Conservation (phyloP, 1,284 basidiomycete species). For the Phaffia rhodozyma region DNA sequence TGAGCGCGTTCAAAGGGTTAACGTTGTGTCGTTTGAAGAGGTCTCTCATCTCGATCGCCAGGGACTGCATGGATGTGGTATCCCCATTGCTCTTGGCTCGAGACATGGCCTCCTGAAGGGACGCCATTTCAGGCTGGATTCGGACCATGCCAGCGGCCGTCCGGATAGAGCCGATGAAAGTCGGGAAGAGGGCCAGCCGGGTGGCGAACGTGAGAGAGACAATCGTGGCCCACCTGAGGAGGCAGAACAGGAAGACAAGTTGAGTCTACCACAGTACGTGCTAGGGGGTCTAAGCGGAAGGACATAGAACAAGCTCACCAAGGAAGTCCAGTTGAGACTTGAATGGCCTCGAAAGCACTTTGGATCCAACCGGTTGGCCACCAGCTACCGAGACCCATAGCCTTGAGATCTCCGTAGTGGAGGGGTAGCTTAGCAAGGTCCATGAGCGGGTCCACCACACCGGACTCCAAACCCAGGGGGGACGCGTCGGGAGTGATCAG, state of each 20-base stretch:
- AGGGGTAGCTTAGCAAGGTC: conserved; percentile 37
- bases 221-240: conserved; percentile 56
- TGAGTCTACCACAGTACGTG: background rate
- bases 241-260: too few relatives aligned
- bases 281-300: background rate
- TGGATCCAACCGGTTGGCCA: conserved; percentile 48
- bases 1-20: conserved; percentile 47
- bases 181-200: conserved; percentile 56
- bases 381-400: conserved; percentile 56
- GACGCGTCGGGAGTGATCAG: too few relatives aligned
- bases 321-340: conserved; percentile 60
- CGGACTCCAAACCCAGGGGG: conserved; percentile 17
- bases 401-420: conserved; percentile 64
- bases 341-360: conserved; percentile 54
- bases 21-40: conserved; percentile 62
- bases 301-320: conserved; percentile 40
- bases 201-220: conserved; percentile 56
- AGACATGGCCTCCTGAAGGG: conserved; percentile 44
- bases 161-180: conserved; percentile 52
- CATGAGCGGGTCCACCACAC: conserved; percentile 26
- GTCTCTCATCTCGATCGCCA: conserved; percentile 47
- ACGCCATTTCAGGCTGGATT: conserved; percentile 49
- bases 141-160: conserved; percentile 58
- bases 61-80: conserved; percentile 42
- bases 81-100: conserved; percentile 42